These are phyloP conservation scores for Torrubiellomyces zombiae DNA, from an alignment of 2,329 filamentous ascomycete species.

Conservation along the genomic window DNA sequence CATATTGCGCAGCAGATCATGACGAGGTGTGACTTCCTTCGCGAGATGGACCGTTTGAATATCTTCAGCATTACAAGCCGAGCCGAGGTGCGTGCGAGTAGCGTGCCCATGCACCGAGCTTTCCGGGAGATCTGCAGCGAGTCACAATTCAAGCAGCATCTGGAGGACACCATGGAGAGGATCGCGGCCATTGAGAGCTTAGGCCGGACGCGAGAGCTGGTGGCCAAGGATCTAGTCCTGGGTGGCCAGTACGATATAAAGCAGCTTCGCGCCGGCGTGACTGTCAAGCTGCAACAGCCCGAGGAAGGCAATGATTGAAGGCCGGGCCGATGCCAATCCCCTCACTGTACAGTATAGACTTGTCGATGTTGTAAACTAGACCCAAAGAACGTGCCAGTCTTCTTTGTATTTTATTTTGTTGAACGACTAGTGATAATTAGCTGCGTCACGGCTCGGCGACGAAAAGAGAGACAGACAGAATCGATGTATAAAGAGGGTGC, in stretches of 20 bases:
- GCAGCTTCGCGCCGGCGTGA: constrained; percentile 20
- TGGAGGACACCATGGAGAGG: constrained; percentile 68
- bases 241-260: constrained; percentile 62
- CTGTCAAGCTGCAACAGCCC: constrained; percentile 25
- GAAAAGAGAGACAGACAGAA: too few relatives aligned
- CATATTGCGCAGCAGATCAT: constrained; percentile 81
- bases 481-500: too few relatives aligned
- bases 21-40: constrained; percentile 90
- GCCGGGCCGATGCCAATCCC: too few relatives aligned
- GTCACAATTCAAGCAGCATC: constrained; percentile 63
- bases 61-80: constrained; percentile 85
- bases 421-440: not conserved
- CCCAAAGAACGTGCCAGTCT: too few relatives aligned
- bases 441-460: too few relatives aligned
- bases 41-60: constrained; percentile 82
- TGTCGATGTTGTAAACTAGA: too few relatives aligned
- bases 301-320: constrained; percentile 14
- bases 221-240: constrained; percentile 83
- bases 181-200: constrained; percentile 90
- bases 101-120: constrained; percentile 88
- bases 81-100: constrained; percentile 79
- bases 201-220: constrained; percentile 82
- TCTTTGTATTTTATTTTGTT: not conserved
- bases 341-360: too few relatives aligned
- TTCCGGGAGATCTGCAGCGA: constrained; percentile 69